Base-by-base conservation (phyloP, 306 rosid species). In the Corylus americana region DNA sequence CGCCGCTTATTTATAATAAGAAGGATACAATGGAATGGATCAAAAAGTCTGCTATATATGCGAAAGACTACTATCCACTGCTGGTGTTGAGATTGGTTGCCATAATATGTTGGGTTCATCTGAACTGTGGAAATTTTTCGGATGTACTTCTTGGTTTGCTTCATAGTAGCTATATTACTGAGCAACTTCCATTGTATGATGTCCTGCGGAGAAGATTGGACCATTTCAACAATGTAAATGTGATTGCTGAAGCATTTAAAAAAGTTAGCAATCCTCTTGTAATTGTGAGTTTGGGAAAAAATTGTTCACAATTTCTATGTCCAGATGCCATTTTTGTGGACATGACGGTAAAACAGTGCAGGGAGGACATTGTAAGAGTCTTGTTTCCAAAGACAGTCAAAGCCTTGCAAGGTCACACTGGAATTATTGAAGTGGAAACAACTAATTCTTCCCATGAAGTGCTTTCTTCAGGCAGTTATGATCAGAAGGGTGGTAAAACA, bases 201-300 rank as follows among this genome's bases (percentile, higher is more conserved):
- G 74, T 77, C 50, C 75, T 92, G 61, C 13, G 4, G 39, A 75
- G 77, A 55, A 77, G 83, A 66, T 50, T 48, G 76, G 78, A 57
- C 8, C 66, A 3, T 61, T 2, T 18, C 11, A 37, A 3, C 77
- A 61, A 71, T 25, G 45, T 84, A 47, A 69, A 79, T 27, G 83
- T 70, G 75, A 51, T 85, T 54, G 94, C 91, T 1, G 78, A 74
- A 74, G 91, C 90, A 53, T 85, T 92, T 71, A 78, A 79, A 71
- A 31, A 66, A 74, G 66, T 87, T 55, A 85, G 53, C 61, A 87
- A 92, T 82, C 85, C 91, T 44, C 76, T 92, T 80, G 89, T 90
- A 2, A 70, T 86, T 79, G 91, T 80, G 37, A 76, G 78, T 50
- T 76, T 83, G 37, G 62, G 73, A 57, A 31, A 73, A 44, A 73